Base-by-base conservation (phyloP, 2,329 filamentous ascomycete species). In the Chrysosporium queenslandicum region DNA sequence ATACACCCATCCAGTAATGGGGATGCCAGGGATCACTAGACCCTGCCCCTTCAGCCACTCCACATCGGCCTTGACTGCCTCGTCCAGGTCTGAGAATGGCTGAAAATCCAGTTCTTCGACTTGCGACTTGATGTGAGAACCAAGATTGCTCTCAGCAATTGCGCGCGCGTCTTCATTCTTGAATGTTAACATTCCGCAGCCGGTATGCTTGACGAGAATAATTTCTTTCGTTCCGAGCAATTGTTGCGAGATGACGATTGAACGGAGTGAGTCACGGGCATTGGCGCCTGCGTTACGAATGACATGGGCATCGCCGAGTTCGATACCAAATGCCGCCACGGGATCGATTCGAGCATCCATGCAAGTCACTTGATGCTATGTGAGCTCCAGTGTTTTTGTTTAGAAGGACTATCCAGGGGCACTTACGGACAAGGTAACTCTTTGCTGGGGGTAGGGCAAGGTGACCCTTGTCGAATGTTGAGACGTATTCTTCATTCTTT, bases 331-430 rank as follows among this genome's bases (percentile, higher is more conserved):
- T 1, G 83, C 83, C 11, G 77, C 71, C 2, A 80, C 76, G 0
- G 86, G 81, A 60, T 91, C 76, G 66, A 75, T 74, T 11, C 86
- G 80, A 4, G 87, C 84, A 62, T 92, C 86, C 86, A 92, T 92
- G 68, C 87, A 92, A 0, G 85, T 86, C 41, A 91, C 76, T 77
- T 60, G 39, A 8, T 7, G 18, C 23, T 2, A 37, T 32, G 29
- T 57, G n/a, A 54, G 39, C 3, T 14, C 12, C 32, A 12, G 12
- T 34, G 36, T 39, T 20, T 23, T 39, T 20, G 21, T 20, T n/a
- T 32, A 8, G 46, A 14, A 46, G 4, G 1, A 4, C 7, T 21
- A 1, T 42, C 4, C 21, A 14, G 20, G 11, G 6, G 7, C 20
- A 63, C 71, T 30, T 74, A 83, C 81, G 67, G 57, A 85, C 71